Percentiles rank a stretch among this genome's conserved stretches.
These are phyloP conservation scores for Raphanus raphanistrum DNA, from an alignment of 345 rosid genomes.

Conservation along the genomic window DNA sequence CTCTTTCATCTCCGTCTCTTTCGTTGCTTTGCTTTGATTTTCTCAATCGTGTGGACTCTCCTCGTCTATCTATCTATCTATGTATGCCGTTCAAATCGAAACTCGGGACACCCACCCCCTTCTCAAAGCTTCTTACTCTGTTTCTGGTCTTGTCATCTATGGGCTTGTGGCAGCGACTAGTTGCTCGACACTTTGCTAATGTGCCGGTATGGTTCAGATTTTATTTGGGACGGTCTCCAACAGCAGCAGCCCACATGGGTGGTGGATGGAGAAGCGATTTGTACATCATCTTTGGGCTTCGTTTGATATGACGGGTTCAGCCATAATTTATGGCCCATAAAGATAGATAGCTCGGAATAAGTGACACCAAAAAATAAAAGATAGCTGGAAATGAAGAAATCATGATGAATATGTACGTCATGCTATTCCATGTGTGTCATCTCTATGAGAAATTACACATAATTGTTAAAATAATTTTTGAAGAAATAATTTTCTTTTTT, in stretches of 20 bases:
- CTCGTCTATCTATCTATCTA: background rate
- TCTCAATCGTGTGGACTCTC: conserved; percentile 21
- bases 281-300: background rate
- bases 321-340: background rate
- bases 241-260: conserved; percentile 72
- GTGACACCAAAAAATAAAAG: too few relatives aligned
- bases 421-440: background rate
- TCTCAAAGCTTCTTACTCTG: background rate
- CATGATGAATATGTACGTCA: background rate
- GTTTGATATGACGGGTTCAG: background rate
- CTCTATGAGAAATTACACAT: background rate
- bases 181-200: conserved; percentile 66
- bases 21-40: background rate
- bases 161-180: conserved; percentile 39
- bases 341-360: too few relatives aligned
- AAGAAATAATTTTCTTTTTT: background rate
- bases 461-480: background rate
- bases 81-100: background rate
- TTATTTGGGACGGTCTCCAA: conserved; percentile 56
- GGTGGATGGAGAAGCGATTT: conserved; percentile 45
- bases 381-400: background rate
- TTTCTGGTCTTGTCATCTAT: background rate
- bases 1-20: conserved; percentile 28
- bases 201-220: conserved; percentile 82
- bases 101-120: too few relatives aligned